Evolutionary conservation across 495 filamentous ascomycete genomes (phyloP), one percentile per base, ranked within the genome.

Genomic region (Penicillium simplicissimum): DNA sequence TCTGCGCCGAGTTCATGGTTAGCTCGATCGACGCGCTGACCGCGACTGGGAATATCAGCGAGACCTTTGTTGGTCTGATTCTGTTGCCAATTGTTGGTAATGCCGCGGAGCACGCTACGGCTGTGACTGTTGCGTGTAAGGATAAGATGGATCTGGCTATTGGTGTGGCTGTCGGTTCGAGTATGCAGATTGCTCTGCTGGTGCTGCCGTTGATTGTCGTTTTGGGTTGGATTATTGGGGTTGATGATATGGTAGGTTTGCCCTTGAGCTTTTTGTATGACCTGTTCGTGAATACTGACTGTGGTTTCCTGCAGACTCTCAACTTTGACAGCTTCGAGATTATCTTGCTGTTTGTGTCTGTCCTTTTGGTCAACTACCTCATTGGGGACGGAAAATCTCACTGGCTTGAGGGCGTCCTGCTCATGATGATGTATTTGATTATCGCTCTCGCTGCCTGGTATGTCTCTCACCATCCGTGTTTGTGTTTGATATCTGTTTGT

Each of bases 1-100:
- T 96, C 37, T 96, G 93, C 70, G 90, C 93, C 17, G 93, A 97
- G 70, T 96, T 86, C 71, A 92, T 97, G 86, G 92, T 96, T 21
- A 79, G 85, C 58, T 85, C 87, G 45, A 96, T 97, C 74, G 77
- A 87, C 59, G 82, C 85, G 33, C 74, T 97, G 45, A 90, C 91
- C 0, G 68, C 72, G 1, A 59, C 69, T 0, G 82, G 82, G 13
- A 62, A 63, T 9, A 80, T 95, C 51, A 87, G 85, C 15, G 79
- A 87, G 49, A 91, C 90, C 25, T 96, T 95, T 65, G 88, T 95
- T 53, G 90, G 91, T 49, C 75, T 96, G 63, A 93, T 96, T 61
- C 84, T 95, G 4, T 81, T 95, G 3, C 91, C 91, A n/a, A 93
- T 96, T 62, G 91, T 95, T 33, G 91, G 91, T 43, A 95, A 96